These are phyloP conservation scores for Aspergillus carbonarius DNA, from an alignment of 2,329 filamentous ascomycete genomes.

Conservation along the genomic window DNA sequence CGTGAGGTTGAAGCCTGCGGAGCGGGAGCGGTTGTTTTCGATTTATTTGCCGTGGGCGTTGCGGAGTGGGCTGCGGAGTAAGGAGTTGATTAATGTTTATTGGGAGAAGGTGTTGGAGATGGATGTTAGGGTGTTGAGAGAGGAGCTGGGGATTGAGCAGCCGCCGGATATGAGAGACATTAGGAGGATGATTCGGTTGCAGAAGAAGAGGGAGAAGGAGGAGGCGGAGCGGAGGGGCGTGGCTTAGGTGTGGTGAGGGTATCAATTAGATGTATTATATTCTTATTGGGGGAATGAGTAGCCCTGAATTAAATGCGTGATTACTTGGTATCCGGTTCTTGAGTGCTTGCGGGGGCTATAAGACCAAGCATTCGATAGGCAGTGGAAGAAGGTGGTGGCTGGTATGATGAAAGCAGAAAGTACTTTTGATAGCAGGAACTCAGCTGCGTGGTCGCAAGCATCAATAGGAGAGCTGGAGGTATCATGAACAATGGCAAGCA, in stretches of 20 bases:
- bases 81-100: slow-evolving; percentile 91
- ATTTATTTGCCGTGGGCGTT: slow-evolving; percentile 83
- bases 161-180: slow-evolving; percentile 83
- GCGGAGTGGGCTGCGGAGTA: slow-evolving; percentile 70
- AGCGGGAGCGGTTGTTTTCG: slow-evolving; percentile 64
- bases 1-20: slow-evolving; percentile 61
- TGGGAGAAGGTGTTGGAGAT: slow-evolving; percentile 94
- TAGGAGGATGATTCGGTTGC: slow-evolving; percentile 66
- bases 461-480: background rate
- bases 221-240: slow-evolving; percentile 26
- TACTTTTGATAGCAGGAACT: background rate
- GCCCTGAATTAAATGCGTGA: background rate
- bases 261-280: slow-evolving; percentile 11
- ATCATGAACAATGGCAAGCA: slow-evolving; percentile 2
- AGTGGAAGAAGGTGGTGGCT: background rate
- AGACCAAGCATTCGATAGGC: background rate
- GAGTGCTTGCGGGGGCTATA: background rate
- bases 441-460: background rate
- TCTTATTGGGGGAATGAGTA: background rate
- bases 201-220: slow-evolving; percentile 65
- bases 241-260: background rate
- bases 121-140: slow-evolving; percentile 73
- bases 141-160: slow-evolving; percentile 76
- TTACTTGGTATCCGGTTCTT: background rate
- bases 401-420: background rate